These are phyloP conservation scores for Globisporangium yorkense DNA, from an alignment of 352 stramenopile genomes.

Conservation along the genomic window DNA sequence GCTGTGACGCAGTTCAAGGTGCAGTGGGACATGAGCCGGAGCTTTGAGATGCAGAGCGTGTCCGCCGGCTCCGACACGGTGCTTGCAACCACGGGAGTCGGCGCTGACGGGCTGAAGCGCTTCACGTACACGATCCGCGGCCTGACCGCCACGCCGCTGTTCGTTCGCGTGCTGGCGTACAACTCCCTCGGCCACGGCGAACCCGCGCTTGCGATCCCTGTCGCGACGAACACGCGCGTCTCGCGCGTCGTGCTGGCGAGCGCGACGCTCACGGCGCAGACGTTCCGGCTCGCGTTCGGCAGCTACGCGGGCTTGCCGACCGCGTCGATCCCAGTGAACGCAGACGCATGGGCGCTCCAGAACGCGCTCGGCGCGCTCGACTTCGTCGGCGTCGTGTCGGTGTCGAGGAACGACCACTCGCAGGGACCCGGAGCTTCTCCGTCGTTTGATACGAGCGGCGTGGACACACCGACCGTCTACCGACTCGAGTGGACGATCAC, in stretches of 20 bases:
- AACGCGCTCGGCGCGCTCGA: conserved; percentile 44
- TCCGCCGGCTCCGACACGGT: conserved; percentile 46
- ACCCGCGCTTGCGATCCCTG: conserved; percentile 30
- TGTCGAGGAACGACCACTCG: conserved; percentile 61
- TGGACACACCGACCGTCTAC: conserved; percentile 35
- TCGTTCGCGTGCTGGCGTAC: conserved; percentile 77
- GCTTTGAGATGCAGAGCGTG: conserved; percentile 75
- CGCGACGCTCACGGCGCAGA: conserved; percentile 31
- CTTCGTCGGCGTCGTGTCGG: conserved; percentile 45
- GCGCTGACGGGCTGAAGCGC: conserved; percentile 1
- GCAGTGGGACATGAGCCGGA: conserved; percentile 87
- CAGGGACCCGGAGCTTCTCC: conserved; percentile 22
- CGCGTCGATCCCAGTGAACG: conserved; percentile 33
- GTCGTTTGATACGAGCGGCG: conserved; percentile 37
- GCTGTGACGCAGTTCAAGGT: conserved; percentile 88
- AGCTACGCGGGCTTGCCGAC: conserved; percentile 43
- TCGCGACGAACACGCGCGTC: conserved; percentile 47
- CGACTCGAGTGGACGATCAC: conserved; percentile 75
- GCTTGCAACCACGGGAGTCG: conserved; percentile 2
- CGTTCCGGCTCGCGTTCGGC: conserved; percentile 46
- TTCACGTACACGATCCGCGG: conserved; percentile 37
- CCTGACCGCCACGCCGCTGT: conserved; percentile 56
- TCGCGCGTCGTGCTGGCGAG: conserved; percentile 34
- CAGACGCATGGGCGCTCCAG: conserved; percentile 42
- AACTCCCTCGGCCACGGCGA: conserved; percentile 75